phyloP scores from a whole-genome alignment of 768 basidiomycete genomes.

The Kwoniella mangroviensis region DNA sequence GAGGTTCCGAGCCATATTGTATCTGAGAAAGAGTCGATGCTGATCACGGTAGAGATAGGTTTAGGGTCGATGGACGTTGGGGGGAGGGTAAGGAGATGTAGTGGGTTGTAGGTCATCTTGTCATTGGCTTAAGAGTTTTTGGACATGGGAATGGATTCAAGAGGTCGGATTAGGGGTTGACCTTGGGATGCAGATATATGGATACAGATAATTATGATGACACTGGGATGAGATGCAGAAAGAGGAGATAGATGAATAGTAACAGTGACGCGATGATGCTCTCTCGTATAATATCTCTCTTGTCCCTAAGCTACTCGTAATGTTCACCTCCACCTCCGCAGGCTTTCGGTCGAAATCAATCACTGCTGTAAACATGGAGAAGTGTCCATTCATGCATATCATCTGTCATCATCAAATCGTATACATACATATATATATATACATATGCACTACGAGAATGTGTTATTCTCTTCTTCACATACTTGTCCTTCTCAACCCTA shows the following conservation, averaged over 20 bases:
- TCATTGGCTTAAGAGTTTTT: too few species aligned
- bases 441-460: not conserved
- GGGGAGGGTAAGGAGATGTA: conserved; percentile 54
- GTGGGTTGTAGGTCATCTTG: conserved; percentile 50
- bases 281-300: not conserved
- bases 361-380: not conserved
- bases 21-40: conserved; percentile 90
- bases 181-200: too few species aligned
- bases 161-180: too few species aligned
- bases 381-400: not conserved
- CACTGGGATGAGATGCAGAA: too few species aligned
- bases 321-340: not conserved
- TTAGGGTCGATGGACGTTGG: conserved; percentile 44
- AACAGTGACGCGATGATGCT: not conserved
- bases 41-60: conserved; percentile 70
- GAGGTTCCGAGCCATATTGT: conserved; percentile 83
- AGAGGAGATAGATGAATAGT: too few species aligned
- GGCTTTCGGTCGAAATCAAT: not conserved
- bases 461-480: too few species aligned
- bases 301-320: not conserved
- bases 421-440: not conserved
- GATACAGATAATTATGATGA: too few species aligned
- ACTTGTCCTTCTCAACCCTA: not conserved
- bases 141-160: too few species aligned
- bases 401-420: not conserved